A percentile compares a stretch with the other conserved stretches of the same genome.
These are phyloP conservation scores for Claviceps sorghi DNA, from an alignment of 2,329 filamentous ascomycete genomes.

Conservation along the genomic window DNA sequence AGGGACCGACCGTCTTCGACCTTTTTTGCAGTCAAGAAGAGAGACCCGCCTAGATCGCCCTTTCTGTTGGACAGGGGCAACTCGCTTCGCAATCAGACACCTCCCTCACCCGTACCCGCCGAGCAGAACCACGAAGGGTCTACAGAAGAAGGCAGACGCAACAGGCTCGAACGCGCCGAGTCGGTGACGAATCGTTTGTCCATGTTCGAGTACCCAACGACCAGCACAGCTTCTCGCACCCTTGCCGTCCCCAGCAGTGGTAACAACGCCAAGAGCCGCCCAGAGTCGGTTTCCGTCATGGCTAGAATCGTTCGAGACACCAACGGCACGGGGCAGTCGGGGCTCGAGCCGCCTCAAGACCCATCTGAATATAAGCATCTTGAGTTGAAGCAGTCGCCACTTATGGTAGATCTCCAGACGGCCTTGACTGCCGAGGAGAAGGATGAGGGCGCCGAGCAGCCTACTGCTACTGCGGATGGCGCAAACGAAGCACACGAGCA, in stretches of 20 bases:
- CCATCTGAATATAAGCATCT: slow-evolving; percentile 30
- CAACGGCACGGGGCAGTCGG: slow-evolving; percentile 23
- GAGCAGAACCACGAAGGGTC: slow-evolving; percentile 31
- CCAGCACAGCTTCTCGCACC: slow-evolving; percentile 10
- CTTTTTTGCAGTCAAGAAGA: slow-evolving; percentile 45
- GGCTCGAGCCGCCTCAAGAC: slow-evolving; percentile 26
- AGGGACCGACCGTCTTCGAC: slow-evolving; percentile 34
- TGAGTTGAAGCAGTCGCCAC: slow-evolving; percentile 43
- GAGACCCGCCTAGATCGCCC: slow-evolving; percentile 30
- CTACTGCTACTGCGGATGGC: slow-evolving; percentile 23
- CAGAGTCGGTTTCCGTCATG: slow-evolving; percentile 77
- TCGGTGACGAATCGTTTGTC: slow-evolving; percentile 42
- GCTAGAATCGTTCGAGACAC: slow-evolving; percentile 66
- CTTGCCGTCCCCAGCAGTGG: slow-evolving; percentile 10
- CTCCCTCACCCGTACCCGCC: slow-evolving; percentile 23
- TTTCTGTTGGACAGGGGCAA: slow-evolving; percentile 30
- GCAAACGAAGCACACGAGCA: slow-evolving; percentile 22
- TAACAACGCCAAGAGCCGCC: slow-evolving; percentile 28
- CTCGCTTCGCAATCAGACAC: slow-evolving; percentile 20
- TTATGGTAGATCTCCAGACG: slow-evolving; percentile 41
- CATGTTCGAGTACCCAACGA: slow-evolving; percentile 32
- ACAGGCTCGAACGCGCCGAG: slow-evolving; percentile 31
- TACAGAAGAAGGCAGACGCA: slow-evolving; percentile 24
- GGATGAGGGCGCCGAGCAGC: slow-evolving; percentile 19
- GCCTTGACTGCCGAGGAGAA: slow-evolving; percentile 11